A percentile compares a stretch with the other conserved stretches of the same genome.
These are phyloP conservation scores for Yamadazyma aaseri DNA, from an alignment of 1,139 yeast genomes.

Conservation along the genomic window DNA sequence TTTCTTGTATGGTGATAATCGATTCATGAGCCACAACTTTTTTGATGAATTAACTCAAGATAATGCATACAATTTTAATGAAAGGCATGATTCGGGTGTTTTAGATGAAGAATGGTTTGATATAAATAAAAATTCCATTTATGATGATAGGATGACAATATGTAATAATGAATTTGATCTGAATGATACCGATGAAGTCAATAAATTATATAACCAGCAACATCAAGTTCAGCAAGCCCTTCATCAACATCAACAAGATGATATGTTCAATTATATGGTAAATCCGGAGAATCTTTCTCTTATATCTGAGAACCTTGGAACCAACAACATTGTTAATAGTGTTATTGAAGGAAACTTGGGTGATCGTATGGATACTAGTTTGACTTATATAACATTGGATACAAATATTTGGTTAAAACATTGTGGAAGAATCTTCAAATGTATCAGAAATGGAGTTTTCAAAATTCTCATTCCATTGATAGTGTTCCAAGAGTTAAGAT, in stretches of 20 bases:
- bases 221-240: conserved; percentile 14
- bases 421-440: conserved; percentile 72
- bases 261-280: conserved; percentile 25
- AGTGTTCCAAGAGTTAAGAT: conserved; percentile 75
- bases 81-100: conserved; percentile 8
- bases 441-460: conserved; percentile 60
- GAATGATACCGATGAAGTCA: conserved; percentile 16
- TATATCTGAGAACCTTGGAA: conserved; percentile 10
- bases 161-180: conserved; percentile 9
- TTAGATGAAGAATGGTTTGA: conserved; percentile 30
- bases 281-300: conserved; percentile 21
- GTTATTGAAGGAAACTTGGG: conserved; percentile 41
- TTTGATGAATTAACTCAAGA: conserved; percentile 24
- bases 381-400: conserved; percentile 66
- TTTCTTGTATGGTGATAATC: conserved; percentile 40
- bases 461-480: conserved; percentile 65
- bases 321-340: conserved; percentile 4
- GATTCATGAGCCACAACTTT: conserved; percentile 45
- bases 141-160: conserved; percentile 6
- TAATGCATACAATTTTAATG: conserved; percentile 10
- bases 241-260: conserved; percentile 21
- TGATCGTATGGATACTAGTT: conserved; percentile 50
- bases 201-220: conserved; percentile 18
- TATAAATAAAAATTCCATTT: conserved; percentile 18
- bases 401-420: conserved; percentile 82